Evolutionary conservation across 257 asterid genomes (phyloP), one percentile per base, ranked within the genome.

Genomic region (Rauvolfia tetraphylla): DNA sequence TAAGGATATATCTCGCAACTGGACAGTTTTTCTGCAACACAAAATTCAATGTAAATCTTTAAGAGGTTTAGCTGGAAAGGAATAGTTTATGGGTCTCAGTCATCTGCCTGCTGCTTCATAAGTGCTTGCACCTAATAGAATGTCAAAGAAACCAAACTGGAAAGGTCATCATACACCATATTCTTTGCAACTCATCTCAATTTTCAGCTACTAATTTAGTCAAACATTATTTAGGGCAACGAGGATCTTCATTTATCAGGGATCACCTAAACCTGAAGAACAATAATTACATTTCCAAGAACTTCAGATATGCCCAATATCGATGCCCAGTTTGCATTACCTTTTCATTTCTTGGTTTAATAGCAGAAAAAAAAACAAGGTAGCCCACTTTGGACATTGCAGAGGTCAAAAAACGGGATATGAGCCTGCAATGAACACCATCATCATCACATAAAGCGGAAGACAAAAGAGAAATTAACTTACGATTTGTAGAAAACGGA

Each of bases 21-120:
- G 70, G 71, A 79, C 75, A 80, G 79, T 71, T 76, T 84, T 85
- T 79, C 95, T 89, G 88, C 79, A 77, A 79, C 25, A 54, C 41
- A 82, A 76, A 54, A 42, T 25, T 31, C 25, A n/a, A 29, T 36
- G 36, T 53, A 75, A 75, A 77, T 71, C 34, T 5, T 74, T n/a
- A 27, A 7, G 58, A 29, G n/a, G 57, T 58, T 74, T 17, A n/a
- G 25, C 1, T 41, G 57, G 69, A 74, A 59, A 71, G 10, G 5
- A 31, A 6, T 29, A 46, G 15, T 17, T 48, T 44, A 70, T 15
- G 20, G 62, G 58, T 3, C 20, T 65, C 25, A 13, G 31, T 57
- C 23, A 29, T 31, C 46, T 9, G 39, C 61, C 53, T 22, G 15
- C 38, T 46, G 41, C 38, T 74, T 67, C 17, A 29, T 17, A 1